Evolutionary conservation across 192 early-diverging fungal species (phyloP).

Genomic region (Coemansia sp.): DNA sequence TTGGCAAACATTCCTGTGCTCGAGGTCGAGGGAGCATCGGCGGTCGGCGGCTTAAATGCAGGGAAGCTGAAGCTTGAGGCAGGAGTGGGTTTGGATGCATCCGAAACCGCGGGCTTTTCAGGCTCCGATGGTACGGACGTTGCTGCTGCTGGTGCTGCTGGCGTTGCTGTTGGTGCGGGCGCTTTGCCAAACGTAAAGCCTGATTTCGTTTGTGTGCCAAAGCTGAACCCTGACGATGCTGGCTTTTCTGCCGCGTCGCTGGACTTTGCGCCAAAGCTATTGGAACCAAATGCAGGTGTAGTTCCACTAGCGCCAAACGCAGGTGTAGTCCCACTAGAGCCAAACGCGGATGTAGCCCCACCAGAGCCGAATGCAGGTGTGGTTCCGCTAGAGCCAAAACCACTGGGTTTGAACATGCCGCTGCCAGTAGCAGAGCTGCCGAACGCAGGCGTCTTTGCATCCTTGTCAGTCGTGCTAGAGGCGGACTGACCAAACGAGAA

Average conservation of each 20-base stretch:
- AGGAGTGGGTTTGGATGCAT: not conserved
- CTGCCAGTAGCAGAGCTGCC: no score
- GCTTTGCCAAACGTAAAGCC: conserved; percentile 5
- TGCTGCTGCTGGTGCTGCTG: not conserved
- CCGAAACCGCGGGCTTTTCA: not conserved
- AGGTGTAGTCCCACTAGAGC: not conserved
- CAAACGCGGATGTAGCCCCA: not conserved
- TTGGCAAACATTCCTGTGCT: not conserved
- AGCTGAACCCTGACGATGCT: conserved; percentile 8
- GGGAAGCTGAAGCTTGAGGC: conserved; percentile 24
- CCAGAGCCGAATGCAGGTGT: no score
- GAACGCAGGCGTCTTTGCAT: conserved; percentile 6
- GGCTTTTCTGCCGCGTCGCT: not conserved
- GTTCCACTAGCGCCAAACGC: no score
- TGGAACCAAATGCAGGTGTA: not conserved
- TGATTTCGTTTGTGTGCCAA: conserved; percentile 6
- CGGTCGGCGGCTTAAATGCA: conserved; percentile 38
- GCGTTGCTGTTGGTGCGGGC: no score
- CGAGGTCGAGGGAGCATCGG: not conserved
- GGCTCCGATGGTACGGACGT: no score
- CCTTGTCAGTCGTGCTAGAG: not conserved
- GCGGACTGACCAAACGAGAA: conserved; percentile 37
- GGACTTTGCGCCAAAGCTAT: not conserved
- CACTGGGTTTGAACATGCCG: not conserved
- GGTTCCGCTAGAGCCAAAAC: not conserved